Percentiles rank a stretch among this genome's conserved stretches.
These are phyloP conservation scores for Pythium diclinum DNA, from an alignment of 352 stramenopile species.

Conservation along the genomic window DNA sequence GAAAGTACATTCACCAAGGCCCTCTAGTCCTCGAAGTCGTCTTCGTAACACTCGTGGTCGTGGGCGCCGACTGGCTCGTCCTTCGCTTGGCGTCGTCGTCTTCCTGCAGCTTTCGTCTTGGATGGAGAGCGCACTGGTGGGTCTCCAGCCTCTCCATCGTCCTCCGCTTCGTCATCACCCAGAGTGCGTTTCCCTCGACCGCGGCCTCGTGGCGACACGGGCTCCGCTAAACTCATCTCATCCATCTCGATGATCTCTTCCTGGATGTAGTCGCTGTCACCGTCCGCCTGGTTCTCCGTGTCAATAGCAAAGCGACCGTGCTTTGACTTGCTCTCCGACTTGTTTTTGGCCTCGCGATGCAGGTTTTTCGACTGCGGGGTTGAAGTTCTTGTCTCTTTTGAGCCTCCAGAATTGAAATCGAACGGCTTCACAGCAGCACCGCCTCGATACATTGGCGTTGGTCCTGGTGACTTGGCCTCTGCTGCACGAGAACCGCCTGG, in stretches of 20 bases:
- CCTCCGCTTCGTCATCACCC: neutral
- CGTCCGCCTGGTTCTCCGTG: conserved; percentile 45
- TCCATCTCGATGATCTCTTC: conserved; percentile 81
- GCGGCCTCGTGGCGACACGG: conserved; percentile 7
- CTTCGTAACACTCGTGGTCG: conserved; percentile 68
- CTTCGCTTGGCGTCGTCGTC: conserved; percentile 17
- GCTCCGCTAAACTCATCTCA: conserved; percentile 27
- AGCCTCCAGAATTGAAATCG: conserved; percentile 29
- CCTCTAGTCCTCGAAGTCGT: conserved; percentile 73
- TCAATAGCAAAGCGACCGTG: conserved; percentile 5
- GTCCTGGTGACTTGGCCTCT: conserved; percentile 14
- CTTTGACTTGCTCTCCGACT: conserved; percentile 10
- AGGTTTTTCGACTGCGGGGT: neutral
- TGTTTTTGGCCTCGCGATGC: neutral
- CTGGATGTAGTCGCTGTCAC: conserved; percentile 73
- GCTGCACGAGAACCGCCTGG: conserved; percentile 28
- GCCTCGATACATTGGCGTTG: conserved; percentile 15
- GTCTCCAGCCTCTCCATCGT: neutral
- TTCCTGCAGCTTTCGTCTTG: conserved; percentile 12
- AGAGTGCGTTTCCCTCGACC: neutral
- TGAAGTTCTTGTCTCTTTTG: neutral
- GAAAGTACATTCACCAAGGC: neutral
- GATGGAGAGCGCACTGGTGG: neutral
- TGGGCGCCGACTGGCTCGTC: conserved; percentile 26
- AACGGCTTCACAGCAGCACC: conserved; percentile 22